phyloP scores from a whole-genome alignment of 1,284 basidiomycete species.

The Naganishia sp. region DNA sequence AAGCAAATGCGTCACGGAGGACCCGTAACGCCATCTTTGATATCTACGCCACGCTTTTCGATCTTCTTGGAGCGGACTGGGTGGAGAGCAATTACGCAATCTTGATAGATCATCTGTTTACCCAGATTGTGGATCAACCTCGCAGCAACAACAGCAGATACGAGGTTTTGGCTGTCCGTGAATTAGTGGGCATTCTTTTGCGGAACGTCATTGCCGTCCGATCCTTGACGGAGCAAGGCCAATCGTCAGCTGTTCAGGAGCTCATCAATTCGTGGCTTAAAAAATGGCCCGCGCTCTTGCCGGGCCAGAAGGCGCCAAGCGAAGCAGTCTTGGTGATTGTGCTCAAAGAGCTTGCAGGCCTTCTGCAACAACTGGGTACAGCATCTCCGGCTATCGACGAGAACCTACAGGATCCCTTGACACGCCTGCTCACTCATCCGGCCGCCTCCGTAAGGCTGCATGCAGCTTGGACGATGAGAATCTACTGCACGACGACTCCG shows the following conservation, averaged over 20 bases:
- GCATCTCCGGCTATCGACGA: slow-evolving; percentile 88
- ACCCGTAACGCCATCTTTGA: slow-evolving; percentile 83
- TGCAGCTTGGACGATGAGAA: slow-evolving; percentile 82
- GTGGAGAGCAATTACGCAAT: slow-evolving; percentile 80
- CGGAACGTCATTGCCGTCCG: slow-evolving; percentile 83
- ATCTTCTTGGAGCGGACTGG: slow-evolving; percentile 72
- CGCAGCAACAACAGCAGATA: slow-evolving; percentile 65
- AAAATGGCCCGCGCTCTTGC: slow-evolving; percentile 89
- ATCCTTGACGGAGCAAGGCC: slow-evolving; percentile 88
- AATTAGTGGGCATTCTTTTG: slow-evolving; percentile 73
- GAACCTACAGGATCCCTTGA: slow-evolving; percentile 78
- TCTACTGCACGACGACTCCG: slow-evolving; percentile 87
- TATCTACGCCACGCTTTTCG: slow-evolving; percentile 78
- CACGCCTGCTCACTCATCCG: slow-evolving; percentile 83
- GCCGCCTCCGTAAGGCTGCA: slow-evolving; percentile 81
- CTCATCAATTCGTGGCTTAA: slow-evolving; percentile 78
- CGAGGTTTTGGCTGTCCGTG: slow-evolving; percentile 72
- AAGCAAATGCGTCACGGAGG: slow-evolving; percentile 64
- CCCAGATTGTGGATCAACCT: slow-evolving; percentile 67
- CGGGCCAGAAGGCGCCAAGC: slow-evolving; percentile 72
- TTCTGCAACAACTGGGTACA: slow-evolving; percentile 87
- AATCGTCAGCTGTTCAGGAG: slow-evolving; percentile 87
- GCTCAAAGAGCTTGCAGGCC: slow-evolving; percentile 78
- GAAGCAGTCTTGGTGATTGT: slow-evolving; percentile 73
- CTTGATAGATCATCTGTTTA: slow-evolving; percentile 75